Percentiles rank a stretch among this genome's conserved stretches.
These are phyloP conservation scores for Ceratobasidium sp. DNA, from an alignment of 1,284 basidiomycete genomes.

Conservation along the genomic window DNA sequence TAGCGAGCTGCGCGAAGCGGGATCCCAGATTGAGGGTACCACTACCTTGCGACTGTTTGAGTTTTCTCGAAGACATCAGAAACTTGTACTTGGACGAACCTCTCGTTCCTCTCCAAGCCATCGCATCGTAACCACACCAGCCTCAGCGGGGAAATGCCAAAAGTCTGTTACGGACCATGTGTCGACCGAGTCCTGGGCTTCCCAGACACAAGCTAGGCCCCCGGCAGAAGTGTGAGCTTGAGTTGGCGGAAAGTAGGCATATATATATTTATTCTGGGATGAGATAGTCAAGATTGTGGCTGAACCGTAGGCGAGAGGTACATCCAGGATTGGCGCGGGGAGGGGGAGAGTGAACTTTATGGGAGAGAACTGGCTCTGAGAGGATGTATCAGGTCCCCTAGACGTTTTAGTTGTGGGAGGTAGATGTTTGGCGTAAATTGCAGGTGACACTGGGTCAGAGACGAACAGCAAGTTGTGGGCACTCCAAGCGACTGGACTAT, in stretches of 20 bases:
- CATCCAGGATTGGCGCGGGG: conserved; percentile 61
- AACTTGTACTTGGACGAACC: conserved; percentile 57
- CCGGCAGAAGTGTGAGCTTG: conserved; percentile 63
- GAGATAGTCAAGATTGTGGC: conserved; percentile 70
- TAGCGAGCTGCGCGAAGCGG: conserved; percentile 34
- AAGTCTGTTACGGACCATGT: conserved; percentile 69
- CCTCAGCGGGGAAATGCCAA: conserved; percentile 64
- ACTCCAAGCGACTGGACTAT: conserved; percentile 42
- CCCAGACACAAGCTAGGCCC: conserved; percentile 74
- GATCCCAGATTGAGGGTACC: conserved; percentile 37
- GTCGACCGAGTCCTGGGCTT: conserved; percentile 65
- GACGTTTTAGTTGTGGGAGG: conserved; percentile 16
- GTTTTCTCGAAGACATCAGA: neutral
- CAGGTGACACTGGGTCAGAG: conserved; percentile 33
- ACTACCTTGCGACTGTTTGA: conserved; percentile 24
- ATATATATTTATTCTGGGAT: conserved; percentile 69
- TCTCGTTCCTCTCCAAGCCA: conserved; percentile 72
- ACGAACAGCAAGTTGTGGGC: conserved; percentile 40
- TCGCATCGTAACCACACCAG: conserved; percentile 66
- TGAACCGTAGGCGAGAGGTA: conserved; percentile 65
- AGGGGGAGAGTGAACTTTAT: conserved; percentile 63
- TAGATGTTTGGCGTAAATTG: conserved; percentile 42
- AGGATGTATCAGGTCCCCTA: conserved; percentile 23
- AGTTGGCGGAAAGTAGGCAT: conserved; percentile 68
- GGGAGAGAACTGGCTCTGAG: conserved; percentile 24